Evolutionary conservation across 257 asterid species (phyloP).

Genomic region (Handroanthus guayacan): DNA sequence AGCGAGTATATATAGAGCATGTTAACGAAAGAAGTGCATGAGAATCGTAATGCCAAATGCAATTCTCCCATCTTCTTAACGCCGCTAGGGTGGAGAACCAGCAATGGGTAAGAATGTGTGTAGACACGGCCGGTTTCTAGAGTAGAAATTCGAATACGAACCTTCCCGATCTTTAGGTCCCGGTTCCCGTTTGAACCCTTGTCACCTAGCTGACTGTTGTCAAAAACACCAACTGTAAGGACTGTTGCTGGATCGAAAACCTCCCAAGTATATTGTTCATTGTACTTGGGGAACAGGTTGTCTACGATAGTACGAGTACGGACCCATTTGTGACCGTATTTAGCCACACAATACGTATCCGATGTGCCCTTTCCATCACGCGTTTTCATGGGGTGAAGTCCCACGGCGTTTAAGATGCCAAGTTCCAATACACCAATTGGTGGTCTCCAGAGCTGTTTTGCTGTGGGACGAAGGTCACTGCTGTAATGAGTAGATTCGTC

Average conservation of each 20-base stretch:
- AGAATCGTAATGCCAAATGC: constrained; percentile 79
- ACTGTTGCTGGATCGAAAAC: constrained; percentile 93
- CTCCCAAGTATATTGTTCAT: constrained; percentile 93
- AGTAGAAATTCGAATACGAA: constrained; percentile 83
- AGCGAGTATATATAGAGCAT: constrained; percentile 73
- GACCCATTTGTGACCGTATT: constrained; percentile 89
- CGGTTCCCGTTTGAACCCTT: constrained; percentile 57
- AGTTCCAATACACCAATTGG: constrained; percentile 83
- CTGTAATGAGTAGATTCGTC: constrained; percentile 89
- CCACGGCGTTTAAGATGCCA: constrained; percentile 75
- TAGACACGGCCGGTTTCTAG: constrained; percentile 86
- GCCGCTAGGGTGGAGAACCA: constrained; percentile 83
- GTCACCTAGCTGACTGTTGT: constrained; percentile 73
- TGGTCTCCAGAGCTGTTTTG: constrained; percentile 86
- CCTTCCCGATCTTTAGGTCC: constrained; percentile 87
- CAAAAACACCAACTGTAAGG: constrained; percentile 87
- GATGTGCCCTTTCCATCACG: constrained; percentile 84
- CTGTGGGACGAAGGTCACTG: constrained; percentile 95
- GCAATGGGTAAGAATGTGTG: constrained; percentile 85
- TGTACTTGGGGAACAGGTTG: constrained; percentile 78
- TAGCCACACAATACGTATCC: constrained; percentile 90
- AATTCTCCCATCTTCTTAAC: constrained; percentile 94
- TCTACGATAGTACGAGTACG: constrained; percentile 85
- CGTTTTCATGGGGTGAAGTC: constrained; percentile 89
- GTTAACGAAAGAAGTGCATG: constrained; percentile 78